These are phyloP conservation scores for Globisporangium polare DNA, from an alignment of 352 stramenopile species.

Conservation along the genomic window DNA sequence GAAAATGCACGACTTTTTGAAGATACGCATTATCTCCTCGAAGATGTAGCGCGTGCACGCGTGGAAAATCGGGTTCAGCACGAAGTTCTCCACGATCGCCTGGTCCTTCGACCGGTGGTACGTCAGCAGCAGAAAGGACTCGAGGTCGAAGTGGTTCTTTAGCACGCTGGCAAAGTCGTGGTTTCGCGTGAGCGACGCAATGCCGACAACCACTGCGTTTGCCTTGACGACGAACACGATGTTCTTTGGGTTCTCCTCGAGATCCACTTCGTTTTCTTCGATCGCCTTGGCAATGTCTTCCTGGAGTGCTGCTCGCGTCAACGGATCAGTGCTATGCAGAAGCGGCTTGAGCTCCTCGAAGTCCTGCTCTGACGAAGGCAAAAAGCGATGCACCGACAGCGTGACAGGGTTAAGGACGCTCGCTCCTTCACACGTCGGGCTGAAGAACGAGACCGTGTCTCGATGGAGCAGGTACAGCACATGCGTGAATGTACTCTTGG, in stretches of 20 bases:
- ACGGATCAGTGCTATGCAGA: slow-evolving; percentile 22
- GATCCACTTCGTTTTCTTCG: slow-evolving; percentile 54
- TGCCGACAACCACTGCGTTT: slow-evolving; percentile 35
- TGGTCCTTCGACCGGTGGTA: slow-evolving; percentile 75
- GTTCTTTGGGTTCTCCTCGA: slow-evolving; percentile 66
- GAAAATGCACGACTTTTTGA: slow-evolving; percentile 67
- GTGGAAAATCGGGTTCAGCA: slow-evolving; percentile 75
- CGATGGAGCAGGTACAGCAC: slow-evolving; percentile 54
- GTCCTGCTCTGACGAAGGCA: slow-evolving; percentile 12
- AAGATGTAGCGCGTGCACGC: slow-evolving; percentile 58
- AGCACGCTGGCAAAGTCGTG: slow-evolving; percentile 46
- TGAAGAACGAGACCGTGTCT: slow-evolving; percentile 56
- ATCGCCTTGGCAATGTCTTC: slow-evolving; percentile 30
- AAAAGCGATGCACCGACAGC: slow-evolving; percentile 32
- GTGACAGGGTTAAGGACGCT: slow-evolving; percentile 29
- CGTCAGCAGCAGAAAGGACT: slow-evolving; percentile 54
- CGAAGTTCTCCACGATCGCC: slow-evolving; percentile 49
- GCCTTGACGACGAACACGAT: slow-evolving; percentile 56
- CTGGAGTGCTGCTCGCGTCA: slow-evolving; percentile 25
- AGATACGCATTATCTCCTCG: slow-evolving; percentile 77
- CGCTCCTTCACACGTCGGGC: slow-evolving; percentile 20
- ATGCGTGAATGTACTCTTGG: slow-evolving; percentile 52
- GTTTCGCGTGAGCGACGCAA: slow-evolving; percentile 41
- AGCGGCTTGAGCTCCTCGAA: slow-evolving; percentile 19
- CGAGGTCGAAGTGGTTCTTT: slow-evolving; percentile 59